Evolutionary conservation across 495 filamentous ascomycete genomes (phyloP).

Genomic region (Cairneyella variabilis): DNA sequence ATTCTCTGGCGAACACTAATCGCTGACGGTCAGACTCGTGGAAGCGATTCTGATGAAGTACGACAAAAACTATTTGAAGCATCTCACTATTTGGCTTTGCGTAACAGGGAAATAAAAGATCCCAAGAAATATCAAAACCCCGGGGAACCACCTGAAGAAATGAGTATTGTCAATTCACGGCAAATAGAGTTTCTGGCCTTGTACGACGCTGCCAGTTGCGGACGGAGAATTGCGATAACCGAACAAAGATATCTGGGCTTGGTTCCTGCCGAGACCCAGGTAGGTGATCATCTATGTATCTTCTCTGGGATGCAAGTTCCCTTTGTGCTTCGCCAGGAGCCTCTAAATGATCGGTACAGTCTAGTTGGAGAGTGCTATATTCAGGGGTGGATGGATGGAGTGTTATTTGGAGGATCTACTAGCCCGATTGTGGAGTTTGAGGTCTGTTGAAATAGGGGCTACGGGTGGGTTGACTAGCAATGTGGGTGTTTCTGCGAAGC

Average conservation of each 20-base stretch:
- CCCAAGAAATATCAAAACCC: background rate
- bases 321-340: background rate
- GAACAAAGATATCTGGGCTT: background rate
- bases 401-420: no score
- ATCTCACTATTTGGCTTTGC: background rate
- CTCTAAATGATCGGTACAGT: background rate
- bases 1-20: background rate
- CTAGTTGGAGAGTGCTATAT: constrained; percentile 5
- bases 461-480: no score
- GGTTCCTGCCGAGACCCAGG: background rate
- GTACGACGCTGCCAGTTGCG: background rate
- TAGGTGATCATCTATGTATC: background rate
- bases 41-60: background rate
- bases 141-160: background rate
- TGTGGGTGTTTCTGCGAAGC: no score
- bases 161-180: background rate
- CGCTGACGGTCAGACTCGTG: background rate
- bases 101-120: background rate
- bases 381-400: constrained; percentile 3
- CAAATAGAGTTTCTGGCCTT: background rate
- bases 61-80: background rate
- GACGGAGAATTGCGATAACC: background rate
- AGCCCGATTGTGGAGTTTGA: no score
- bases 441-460: no score
- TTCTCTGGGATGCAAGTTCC: background rate